phyloP scores from a whole-genome alignment of 1,139 yeast species.

The Saccharomyces hybrid region DNA sequence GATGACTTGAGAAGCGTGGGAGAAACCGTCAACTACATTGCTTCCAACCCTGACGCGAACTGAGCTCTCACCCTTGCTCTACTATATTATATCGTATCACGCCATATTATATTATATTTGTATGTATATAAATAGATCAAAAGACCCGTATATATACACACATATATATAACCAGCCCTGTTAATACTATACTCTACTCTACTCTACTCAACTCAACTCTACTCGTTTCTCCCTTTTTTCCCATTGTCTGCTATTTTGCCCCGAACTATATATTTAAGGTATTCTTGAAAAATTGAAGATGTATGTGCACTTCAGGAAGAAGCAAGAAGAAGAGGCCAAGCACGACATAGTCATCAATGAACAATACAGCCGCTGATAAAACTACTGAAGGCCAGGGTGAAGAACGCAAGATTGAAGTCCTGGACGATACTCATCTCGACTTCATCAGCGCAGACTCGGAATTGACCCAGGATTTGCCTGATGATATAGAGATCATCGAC shows the following conservation, averaged over 20 bases:
- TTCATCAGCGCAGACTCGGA: conserved; percentile 45
- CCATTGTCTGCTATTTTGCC: background rate
- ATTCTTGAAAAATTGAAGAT: background rate
- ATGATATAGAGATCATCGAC: conserved; percentile 62
- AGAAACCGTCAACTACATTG: conserved; percentile 56
- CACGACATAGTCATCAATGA: background rate
- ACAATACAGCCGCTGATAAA: background rate
- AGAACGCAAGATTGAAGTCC: conserved; percentile 37
- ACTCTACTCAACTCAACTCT: background rate
- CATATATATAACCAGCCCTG: conserved; percentile 5
- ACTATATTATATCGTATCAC: conserved; percentile 41
- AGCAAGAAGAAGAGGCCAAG: background rate
- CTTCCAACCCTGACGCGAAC: conserved; percentile 34
- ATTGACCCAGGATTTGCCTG: conserved; percentile 52
- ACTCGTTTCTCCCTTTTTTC: background rate
- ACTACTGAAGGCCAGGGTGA: background rate
- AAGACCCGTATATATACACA: conserved; percentile 1
- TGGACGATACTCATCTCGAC: conserved; percentile 42
- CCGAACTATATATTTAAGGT: background rate
- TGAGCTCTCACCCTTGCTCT: conserved; percentile 50
- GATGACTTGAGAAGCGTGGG: conserved; percentile 64
- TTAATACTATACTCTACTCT: conserved; percentile 3
- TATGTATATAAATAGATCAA: conserved; percentile 1
- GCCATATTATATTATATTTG: background rate
- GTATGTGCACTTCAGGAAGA: background rate